Conservation (phyloP, 139 green algal genomes). For the Asterochloris erici region DNA sequence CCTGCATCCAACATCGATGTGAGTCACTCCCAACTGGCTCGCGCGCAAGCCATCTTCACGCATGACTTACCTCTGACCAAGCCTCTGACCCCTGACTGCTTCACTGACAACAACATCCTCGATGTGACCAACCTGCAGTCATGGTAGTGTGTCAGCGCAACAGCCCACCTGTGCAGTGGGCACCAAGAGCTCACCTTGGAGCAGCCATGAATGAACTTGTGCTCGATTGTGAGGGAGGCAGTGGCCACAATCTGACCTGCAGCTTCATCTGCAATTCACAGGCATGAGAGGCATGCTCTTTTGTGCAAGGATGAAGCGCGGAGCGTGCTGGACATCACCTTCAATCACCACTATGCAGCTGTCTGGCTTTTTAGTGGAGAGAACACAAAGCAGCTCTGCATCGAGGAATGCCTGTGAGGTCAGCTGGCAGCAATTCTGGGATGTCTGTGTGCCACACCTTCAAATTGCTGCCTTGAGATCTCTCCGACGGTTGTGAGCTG, state of each 20-base stretch:
- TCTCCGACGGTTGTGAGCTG: conserved; percentile 81
- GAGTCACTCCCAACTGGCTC: neutral
- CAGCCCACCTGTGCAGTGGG: too few relatives aligned
- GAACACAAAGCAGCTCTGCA: conserved; percentile 36
- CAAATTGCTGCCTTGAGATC: conserved; percentile 46
- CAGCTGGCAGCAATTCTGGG: neutral
- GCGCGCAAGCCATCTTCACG: neutral
- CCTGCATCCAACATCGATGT: conserved; percentile 23
- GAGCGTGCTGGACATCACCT: conserved; percentile 24
- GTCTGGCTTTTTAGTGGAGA: conserved; percentile 11
- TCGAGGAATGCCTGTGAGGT: neutral
- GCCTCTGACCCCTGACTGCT: conserved; percentile 52
- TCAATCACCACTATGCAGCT: conserved; percentile 61
- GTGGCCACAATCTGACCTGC: conserved; percentile 64
- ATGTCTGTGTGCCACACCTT: conserved; percentile 23
- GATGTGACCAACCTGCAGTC: conserved; percentile 73
- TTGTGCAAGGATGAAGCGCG: neutral
- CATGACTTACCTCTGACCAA: conserved; percentile 61
- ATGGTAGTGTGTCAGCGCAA: neutral
- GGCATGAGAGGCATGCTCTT: neutral
- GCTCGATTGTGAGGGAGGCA: conserved; percentile 77
- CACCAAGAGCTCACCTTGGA: conserved; percentile 46
- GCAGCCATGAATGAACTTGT: conserved; percentile 86
- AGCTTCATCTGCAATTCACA: conserved; percentile 28
- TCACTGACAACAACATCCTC: conserved; percentile 92